Percentiles rank a stretch among this genome's conserved stretches.
Conservation (phyloP, 768 basidiomycete species). For the Kwoniella heveanensis region DNA sequence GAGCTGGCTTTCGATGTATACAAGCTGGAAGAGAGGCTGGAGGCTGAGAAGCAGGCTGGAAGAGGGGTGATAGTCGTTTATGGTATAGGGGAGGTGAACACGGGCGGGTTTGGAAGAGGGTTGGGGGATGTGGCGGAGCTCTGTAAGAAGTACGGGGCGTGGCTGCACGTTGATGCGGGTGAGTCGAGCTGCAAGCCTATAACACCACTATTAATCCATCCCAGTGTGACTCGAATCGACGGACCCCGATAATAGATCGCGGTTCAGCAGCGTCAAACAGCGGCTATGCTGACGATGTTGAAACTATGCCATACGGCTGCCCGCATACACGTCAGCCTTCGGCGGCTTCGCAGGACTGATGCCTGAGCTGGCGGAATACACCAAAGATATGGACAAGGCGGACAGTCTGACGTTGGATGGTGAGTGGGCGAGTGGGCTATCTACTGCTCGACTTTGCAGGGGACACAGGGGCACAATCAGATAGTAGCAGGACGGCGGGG, state of each 20-base stretch:
- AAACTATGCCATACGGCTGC: too few relatives aligned
- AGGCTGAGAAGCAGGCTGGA: slow-evolving; percentile 42
- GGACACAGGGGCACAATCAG: too few relatives aligned
- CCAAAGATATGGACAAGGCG: slow-evolving; percentile 55
- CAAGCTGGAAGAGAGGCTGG: slow-evolving; percentile 49
- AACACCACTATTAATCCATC: background rate
- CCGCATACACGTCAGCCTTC: too few relatives aligned
- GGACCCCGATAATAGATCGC: slow-evolving; percentile 10
- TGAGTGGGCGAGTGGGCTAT: slow-evolving; percentile 36
- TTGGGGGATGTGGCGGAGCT: slow-evolving; percentile 52
- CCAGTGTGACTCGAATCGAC: background rate
- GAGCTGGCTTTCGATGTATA: slow-evolving; percentile 54
- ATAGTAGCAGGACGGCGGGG: too few relatives aligned
- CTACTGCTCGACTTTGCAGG: background rate
- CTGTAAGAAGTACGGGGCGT: slow-evolving; percentile 56
- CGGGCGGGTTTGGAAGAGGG: slow-evolving; percentile 56
- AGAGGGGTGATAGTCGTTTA: slow-evolving; percentile 52
- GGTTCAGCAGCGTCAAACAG: too few relatives aligned
- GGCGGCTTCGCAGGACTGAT: slow-evolving; percentile 58
- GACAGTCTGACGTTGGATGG: slow-evolving; percentile 59
- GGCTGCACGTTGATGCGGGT: slow-evolving; percentile 60
- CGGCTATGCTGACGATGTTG: too few relatives aligned
- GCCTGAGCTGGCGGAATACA: slow-evolving; percentile 52
- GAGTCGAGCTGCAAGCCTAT: slow-evolving; percentile 9
- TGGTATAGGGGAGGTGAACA: slow-evolving; percentile 60